Conservation (phyloP, 768 basidiomycete genomes). For the Hortiboletus campestris region DNA sequence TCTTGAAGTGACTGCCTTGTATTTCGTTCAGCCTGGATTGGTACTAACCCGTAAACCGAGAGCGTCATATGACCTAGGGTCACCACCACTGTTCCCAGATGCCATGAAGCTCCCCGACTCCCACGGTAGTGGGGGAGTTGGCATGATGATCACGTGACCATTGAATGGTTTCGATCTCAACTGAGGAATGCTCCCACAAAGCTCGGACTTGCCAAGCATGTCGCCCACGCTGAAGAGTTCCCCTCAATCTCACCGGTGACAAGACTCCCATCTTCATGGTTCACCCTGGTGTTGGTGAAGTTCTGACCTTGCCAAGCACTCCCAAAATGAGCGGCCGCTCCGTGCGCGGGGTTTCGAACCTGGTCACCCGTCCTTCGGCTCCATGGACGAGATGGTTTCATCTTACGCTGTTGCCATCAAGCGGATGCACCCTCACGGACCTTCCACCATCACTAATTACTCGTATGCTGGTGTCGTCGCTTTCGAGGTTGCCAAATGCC, state of each 20-base stretch:
- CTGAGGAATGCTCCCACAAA: slow-evolving; percentile 19
- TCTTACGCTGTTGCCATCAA: slow-evolving; percentile 19
- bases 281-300: no score
- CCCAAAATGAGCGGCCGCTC: slow-evolving; percentile 41
- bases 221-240: no score
- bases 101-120: no score
- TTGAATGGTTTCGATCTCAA: slow-evolving; percentile 8
- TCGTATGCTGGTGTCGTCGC: slow-evolving; percentile 45
- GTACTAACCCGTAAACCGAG: no score
- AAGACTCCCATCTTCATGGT: slow-evolving; percentile 43
- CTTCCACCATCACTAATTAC: slow-evolving; percentile 39
- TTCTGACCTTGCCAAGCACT: no score
- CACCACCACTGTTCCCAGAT: no score
- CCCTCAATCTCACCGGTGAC: neutral
- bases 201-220: no score
- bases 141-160: no score
- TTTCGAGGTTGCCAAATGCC: slow-evolving; percentile 40
- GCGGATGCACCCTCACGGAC: slow-evolving; percentile 33
- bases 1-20: no score
- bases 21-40: no score
- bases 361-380: slow-evolving; percentile 34
- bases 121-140: no score
- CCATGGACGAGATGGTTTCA: slow-evolving; percentile 37
- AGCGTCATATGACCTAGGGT: no score
- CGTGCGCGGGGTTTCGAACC: slow-evolving; percentile 44